Conservation (phyloP, 2,329 filamentous ascomycete genomes). For the Trichoderma sp. region DNA sequence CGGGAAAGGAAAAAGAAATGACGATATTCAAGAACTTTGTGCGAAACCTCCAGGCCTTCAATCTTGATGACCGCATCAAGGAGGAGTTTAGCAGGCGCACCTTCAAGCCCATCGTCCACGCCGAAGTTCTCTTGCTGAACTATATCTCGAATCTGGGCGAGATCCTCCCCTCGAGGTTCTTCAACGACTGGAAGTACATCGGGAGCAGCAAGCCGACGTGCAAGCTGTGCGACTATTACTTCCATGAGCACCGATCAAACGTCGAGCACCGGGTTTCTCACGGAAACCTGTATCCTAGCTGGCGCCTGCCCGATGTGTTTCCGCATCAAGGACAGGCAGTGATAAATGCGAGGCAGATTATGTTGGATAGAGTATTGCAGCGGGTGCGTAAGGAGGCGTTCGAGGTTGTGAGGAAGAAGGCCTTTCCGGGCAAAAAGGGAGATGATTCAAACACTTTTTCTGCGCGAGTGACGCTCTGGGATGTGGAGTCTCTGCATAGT, state of each 20-base stretch:
- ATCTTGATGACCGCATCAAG: background rate
- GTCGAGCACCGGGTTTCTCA: background rate
- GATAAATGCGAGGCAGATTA: background rate
- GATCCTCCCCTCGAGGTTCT: background rate
- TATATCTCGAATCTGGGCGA: background rate
- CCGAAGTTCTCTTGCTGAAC: constrained; percentile 5
- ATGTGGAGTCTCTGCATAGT: background rate
- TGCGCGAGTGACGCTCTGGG: background rate
- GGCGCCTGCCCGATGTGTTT: constrained; percentile 3
- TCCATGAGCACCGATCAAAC: background rate
- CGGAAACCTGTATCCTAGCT: background rate
- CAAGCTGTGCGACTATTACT: background rate
- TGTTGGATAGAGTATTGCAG: background rate
- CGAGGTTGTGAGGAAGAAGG: background rate
- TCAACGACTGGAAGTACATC: background rate
- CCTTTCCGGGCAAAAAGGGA: background rate
- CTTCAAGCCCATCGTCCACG: background rate
- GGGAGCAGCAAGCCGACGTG: constrained; percentile 2
- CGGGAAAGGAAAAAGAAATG: background rate
- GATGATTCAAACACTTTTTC: background rate
- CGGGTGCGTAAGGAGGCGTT: background rate
- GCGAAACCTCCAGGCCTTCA: background rate
- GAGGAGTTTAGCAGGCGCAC: background rate
- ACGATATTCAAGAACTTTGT: background rate
- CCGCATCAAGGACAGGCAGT: background rate